Base-by-base conservation (phyloP, 1,284 basidiomycete species). In the Ganoderma lingzhi region DNA sequence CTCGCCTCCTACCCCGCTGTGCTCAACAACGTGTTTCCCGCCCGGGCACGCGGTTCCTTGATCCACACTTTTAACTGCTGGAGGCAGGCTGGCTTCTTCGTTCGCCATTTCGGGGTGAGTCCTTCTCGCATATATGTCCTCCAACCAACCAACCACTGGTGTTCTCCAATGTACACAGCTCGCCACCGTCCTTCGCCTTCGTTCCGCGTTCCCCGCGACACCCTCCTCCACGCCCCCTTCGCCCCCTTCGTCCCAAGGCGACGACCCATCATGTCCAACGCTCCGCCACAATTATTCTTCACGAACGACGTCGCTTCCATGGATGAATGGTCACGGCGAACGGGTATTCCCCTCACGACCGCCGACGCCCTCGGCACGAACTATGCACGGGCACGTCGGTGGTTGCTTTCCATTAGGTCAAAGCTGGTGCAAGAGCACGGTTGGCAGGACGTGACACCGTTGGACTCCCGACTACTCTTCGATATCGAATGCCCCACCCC, bases 301-400 rank as follows among this genome's bases (percentile, higher is more conserved):
- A 92, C 90, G 71, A 89, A 88, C 79, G 89, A 92, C 74, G 90
- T 94, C 77, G 84, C 84, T 67, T 89, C 91, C 77, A 93, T 94
- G 89, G 91, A 93, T 81, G 89, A 86, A 70, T 94, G 93, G 93
- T 90, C 93, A 0, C 84, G 82, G 66, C 87, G 92, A 67, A 93
- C 93, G 0, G 85, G 88, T 76, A 93, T 94, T 64, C 92, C 92
- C 45, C 84, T 94, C 70, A 93, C 92, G 69, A 93, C 90, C 65
- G 93, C 92, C 63, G 93, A 93, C 72, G 91, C 91, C 44, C 82
- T 94, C 62, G 92, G 92, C 37, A 88, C 88, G 15, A 91, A 90
- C 63, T 94, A 94, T 79, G 90, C 92, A 64, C 88, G 90, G 56
- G 90, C 93, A 32, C 92, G 93, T 75, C 88, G 88, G 67, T 92